A percentile compares a stretch with the other conserved stretches of the same genome.
Conservation (phyloP, 306 rosid genomes). For the Comarum palustre region DNA sequence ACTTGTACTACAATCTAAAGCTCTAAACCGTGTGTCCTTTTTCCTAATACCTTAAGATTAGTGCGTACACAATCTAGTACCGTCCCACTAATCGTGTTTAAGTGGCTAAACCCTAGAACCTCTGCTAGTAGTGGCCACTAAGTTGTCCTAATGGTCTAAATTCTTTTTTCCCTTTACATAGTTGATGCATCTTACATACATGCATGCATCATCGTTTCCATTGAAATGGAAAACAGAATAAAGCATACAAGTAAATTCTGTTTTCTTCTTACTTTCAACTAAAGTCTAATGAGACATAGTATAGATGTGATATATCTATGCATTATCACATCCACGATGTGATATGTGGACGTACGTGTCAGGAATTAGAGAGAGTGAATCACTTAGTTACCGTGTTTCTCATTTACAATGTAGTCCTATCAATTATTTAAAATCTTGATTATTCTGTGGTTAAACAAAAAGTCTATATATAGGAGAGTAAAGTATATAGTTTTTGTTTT, state of each 20-base stretch:
- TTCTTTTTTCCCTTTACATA: not conserved
- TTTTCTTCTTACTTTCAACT: not conserved
- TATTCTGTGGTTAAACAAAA: too few relatives aligned
- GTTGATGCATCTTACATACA: not conserved
- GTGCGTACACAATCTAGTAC: conserved; percentile 19
- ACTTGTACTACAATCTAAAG: not conserved
- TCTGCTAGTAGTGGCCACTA: conserved; percentile 1
- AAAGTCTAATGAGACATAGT: not conserved
- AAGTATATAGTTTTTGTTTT: too few relatives aligned
- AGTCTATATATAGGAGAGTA: too few relatives aligned
- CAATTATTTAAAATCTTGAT: too few relatives aligned
- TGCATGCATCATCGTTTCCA: conserved; percentile 9
- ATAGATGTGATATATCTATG: not conserved
- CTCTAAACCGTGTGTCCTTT: not conserved
- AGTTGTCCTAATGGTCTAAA: not conserved
- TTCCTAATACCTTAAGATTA: not conserved
- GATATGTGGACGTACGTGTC: not conserved
- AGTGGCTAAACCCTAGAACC: not conserved
- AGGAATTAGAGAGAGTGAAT: too few relatives aligned
- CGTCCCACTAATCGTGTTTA: conserved; percentile 44
- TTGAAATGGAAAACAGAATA: not conserved
- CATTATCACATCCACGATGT: not conserved
- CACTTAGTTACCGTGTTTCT: too few relatives aligned
- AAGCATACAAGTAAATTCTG: not conserved
- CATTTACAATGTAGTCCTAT: too few relatives aligned